Evolutionary conservation across 2,329 filamentous ascomycete genomes (phyloP), one percentile per base, ranked within the genome.

Genomic region (Trichophyton simii): DNA sequence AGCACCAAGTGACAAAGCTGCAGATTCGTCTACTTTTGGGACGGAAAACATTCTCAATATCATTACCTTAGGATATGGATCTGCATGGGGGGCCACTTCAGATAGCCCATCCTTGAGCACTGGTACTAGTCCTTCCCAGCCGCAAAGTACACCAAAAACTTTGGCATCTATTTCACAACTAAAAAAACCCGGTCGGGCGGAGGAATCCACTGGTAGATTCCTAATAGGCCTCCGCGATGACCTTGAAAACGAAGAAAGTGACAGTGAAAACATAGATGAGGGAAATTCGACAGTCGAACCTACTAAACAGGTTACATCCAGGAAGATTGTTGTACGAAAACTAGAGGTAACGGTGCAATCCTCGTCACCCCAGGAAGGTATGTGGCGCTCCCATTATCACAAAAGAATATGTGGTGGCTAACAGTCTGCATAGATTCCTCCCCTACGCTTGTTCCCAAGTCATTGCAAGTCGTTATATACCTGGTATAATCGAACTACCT

Each of bases 61-160:
- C 64, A 69, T 80, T 36, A 80, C 77, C 22, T 68, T 80, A 22
- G 78, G 78, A 7, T 80, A 80, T 68, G 77, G 78, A 15, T 77
- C 77, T 3, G 69, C 73, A 18, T 80, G 78, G 78, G 72, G 75
- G 18, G 68, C 76, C 58, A 71, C 74, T 31, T 69, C 72, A 11
- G 72, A 68, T 57, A 67, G 66, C 9, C 60, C 66, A 41, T 65
- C 66, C 13, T 62, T 68, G 3, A 66, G 70, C 60, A 65, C 71
- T 55, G 66, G 66, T 25, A 63, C 68, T 59, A 67, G 69, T 60
- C 65, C 67, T 62, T 64, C 69, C 42, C 68, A 65, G 50, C 64
- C 63, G 4, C 57, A 25, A 3, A 36, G 36, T 44, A 54, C 38
- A 44, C 18, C 42, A n/a, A n/a, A 34, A 67, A 68, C 48, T 63